Conservation (phyloP, 1,284 basidiomycete species). For the Cutaneotrichosporon cyanovorans region DNA sequence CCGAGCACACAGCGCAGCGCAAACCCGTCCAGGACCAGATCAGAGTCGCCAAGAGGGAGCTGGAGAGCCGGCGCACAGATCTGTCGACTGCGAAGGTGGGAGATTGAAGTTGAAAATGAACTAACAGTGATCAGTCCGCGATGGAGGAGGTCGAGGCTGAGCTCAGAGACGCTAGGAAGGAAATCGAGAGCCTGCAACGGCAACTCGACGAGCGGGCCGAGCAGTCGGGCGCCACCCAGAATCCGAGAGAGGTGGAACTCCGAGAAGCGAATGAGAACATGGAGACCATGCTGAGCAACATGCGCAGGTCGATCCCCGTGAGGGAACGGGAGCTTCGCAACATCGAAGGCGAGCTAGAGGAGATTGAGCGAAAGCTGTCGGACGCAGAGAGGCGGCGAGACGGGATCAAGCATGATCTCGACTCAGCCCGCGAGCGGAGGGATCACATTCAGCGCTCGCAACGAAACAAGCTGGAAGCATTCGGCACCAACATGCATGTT, state of each 20-base stretch:
- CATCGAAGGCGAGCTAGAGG: neutral
- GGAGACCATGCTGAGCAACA: slow-evolving; percentile 50
- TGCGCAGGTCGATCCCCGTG: slow-evolving; percentile 15
- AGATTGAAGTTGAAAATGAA: too few species aligned
- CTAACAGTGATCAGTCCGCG: too few species aligned
- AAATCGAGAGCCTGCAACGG: too few species aligned
- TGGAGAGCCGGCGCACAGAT: too few species aligned
- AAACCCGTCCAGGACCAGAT: slow-evolving; percentile 48
- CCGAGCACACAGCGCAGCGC: too few species aligned
- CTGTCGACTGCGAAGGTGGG: too few species aligned
- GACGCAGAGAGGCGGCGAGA: neutral
- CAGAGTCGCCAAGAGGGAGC: slow-evolving; percentile 63
- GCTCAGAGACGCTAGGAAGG: too few species aligned
- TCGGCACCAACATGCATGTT: slow-evolving; percentile 29
- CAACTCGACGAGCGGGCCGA: too few species aligned
- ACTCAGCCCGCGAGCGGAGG: too few species aligned
- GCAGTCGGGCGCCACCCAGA: slow-evolving; percentile 1
- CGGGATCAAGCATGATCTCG: neutral
- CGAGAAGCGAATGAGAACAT: slow-evolving; percentile 33
- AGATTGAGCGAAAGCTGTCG: neutral
- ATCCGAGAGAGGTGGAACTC: slow-evolving; percentile 15
- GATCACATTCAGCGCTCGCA: too few species aligned
- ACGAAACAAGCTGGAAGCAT: slow-evolving; percentile 52
- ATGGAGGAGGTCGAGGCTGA: too few species aligned
- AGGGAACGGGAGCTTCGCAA: neutral